Conservation (phyloP, 805 yeast species). For the Teunomyces stri region DNA sequence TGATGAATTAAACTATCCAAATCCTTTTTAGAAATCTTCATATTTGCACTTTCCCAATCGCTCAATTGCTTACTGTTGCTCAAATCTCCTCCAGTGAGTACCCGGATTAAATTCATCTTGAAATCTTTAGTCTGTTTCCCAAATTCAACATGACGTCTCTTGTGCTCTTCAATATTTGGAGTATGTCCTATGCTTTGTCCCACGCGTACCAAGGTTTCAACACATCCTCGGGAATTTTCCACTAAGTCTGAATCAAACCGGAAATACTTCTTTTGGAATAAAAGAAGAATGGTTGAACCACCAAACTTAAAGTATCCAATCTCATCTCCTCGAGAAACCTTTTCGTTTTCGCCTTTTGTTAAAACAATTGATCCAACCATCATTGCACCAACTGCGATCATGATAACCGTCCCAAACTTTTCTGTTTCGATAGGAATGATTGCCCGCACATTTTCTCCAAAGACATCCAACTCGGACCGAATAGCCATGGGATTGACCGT, state of each 20-base stretch:
- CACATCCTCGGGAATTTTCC: conserved; percentile 60
- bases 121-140: conserved; percentile 45
- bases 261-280: conserved; percentile 54
- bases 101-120: conserved; percentile 51
- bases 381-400: conserved; percentile 94
- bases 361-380: conserved; percentile 92
- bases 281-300: conserved; percentile 78
- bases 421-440: conserved; percentile 73
- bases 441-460: conserved; percentile 84
- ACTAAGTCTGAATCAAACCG: conserved; percentile 72
- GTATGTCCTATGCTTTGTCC: conserved; percentile 92
- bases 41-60: conserved; percentile 38
- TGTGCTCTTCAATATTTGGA: conserved; percentile 46
- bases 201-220: conserved; percentile 83
- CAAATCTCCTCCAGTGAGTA: conserved; percentile 55
- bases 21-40: conserved; percentile 22
- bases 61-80: conserved; percentile 27
- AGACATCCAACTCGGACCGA: conserved; percentile 82
- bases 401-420: conserved; percentile 73
- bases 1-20: conserved; percentile 16
- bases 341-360: conserved; percentile 60
- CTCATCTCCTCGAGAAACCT: conserved; percentile 70
- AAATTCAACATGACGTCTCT: conserved; percentile 47
- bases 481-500: conserved; percentile 98
- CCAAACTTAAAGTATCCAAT: conserved; percentile 95